phyloP scores from a whole-genome alignment of 1,284 basidiomycete species.

The Cryptococcus amylolentus region DNA sequence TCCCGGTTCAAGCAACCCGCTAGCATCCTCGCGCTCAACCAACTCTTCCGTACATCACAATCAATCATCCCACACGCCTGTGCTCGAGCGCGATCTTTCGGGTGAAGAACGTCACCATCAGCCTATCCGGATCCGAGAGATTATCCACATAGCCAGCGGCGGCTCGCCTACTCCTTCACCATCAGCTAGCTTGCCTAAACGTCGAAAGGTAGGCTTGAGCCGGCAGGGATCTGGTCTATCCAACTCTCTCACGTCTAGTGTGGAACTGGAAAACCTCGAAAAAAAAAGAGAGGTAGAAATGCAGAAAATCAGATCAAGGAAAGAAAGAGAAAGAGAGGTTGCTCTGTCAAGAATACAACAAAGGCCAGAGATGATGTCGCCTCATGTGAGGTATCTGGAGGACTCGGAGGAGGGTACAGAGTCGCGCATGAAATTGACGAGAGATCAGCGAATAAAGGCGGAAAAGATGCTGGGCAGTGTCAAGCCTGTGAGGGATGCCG shows the following conservation, averaged over 20 bases:
- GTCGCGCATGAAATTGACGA: slow-evolving; percentile 12
- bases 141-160: not conserved
- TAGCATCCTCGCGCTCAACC: not conserved
- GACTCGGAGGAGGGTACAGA: slow-evolving; percentile 18
- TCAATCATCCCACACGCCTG: not conserved
- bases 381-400: slow-evolving; percentile 10
- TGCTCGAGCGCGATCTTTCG: not conserved
- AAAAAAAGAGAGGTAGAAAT: not conserved
- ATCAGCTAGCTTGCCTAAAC: not conserved
- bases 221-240: not conserved
- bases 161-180: not conserved
- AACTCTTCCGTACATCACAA: too few relatives aligned
- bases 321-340: not conserved
- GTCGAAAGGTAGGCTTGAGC: not conserved
- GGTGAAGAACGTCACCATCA: not conserved
- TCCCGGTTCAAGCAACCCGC: not conserved
- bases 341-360: not conserved
- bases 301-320: not conserved
- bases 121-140: not conserved
- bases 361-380: slow-evolving; percentile 1
- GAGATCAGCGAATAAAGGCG: slow-evolving; percentile 24
- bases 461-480: slow-evolving; percentile 31
- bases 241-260: not conserved
- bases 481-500: slow-evolving; percentile 15
- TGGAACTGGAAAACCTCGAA: not conserved